phyloP scores from a whole-genome alignment of 202 grass and related monocot genomes.

The Setaria viridis region DNA sequence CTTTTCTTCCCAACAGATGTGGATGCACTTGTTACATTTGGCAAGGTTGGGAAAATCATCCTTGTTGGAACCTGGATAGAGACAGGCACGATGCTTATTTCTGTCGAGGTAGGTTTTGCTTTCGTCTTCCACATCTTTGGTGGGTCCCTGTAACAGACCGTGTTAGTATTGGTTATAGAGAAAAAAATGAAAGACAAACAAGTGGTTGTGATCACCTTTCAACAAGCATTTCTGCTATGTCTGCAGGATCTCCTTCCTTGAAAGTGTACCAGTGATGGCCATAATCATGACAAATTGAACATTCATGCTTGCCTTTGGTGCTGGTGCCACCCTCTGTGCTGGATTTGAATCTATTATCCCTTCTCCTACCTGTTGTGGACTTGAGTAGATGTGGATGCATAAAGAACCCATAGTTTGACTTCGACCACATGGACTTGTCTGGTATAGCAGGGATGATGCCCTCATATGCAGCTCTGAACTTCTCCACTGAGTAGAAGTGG shows the following conservation, averaged over 20 bases:
- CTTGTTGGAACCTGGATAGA: not conserved
- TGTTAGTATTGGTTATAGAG: not conserved
- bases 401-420: not conserved
- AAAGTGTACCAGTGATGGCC: not conserved
- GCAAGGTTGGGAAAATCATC: not conserved
- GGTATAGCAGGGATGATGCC: not conserved
- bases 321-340: not conserved
- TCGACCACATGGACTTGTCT: not conserved
- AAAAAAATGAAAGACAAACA: not conserved
- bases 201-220: not conserved
- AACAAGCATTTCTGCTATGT: not conserved
- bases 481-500: not conserved
- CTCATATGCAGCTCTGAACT: not conserved
- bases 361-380: not conserved
- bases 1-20: not conserved
- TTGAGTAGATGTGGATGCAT: not conserved
- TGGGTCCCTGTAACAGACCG: not conserved
- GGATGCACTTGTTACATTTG: not conserved
- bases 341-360: not conserved
- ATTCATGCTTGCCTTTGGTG: not conserved
- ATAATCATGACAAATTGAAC: not conserved
- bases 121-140: not conserved
- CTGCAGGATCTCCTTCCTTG: not conserved
- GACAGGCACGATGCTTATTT: not conserved
- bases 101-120: not conserved